Evolutionary conservation across 23 red algal genomes (phyloP).

Genomic region (Gracilariopsis chorda): DNA sequence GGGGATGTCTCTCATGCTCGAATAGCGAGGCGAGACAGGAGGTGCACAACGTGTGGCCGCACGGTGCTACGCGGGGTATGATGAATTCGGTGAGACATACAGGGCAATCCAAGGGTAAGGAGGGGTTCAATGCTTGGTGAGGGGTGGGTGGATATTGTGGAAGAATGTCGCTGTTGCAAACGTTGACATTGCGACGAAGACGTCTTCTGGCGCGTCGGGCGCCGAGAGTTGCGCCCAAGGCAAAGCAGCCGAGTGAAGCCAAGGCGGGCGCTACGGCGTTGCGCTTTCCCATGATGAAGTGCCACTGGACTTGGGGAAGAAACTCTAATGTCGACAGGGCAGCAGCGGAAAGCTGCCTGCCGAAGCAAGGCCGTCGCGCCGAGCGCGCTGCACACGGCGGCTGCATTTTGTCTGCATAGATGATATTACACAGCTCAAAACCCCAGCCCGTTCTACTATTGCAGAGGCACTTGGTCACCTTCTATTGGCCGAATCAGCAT

Average conservation of each 20-base stretch:
- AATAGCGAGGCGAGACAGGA: slow-evolving; percentile 37
- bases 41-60: slow-evolving; percentile 61
- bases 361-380: no score
- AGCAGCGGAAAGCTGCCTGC: no score
- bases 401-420: no score
- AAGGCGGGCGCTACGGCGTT: slow-evolving; percentile 8
- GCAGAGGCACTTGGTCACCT: no score
- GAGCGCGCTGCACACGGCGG: no score
- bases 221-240: slow-evolving; percentile 45
- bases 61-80: slow-evolving; percentile 45
- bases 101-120: slow-evolving; percentile 40
- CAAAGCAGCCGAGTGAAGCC: slow-evolving; percentile 39
- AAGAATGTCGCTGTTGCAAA: neutral
- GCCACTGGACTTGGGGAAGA: no score
- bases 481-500: no score
- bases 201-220: neutral
- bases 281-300: slow-evolving; percentile 41
- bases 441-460: no score
- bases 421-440: no score
- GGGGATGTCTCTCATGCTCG: slow-evolving; percentile 45
- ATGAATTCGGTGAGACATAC: slow-evolving; percentile 56
- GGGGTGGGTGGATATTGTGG: neutral
- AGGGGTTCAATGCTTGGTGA: neutral
- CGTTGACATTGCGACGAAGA: neutral
- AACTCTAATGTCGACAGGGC: no score